Percentiles rank a stretch among this genome's conserved stretches.
phyloP scores from a whole-genome alignment of 2,329 filamentous ascomycete genomes.

The Botrytis fragariae region DNA sequence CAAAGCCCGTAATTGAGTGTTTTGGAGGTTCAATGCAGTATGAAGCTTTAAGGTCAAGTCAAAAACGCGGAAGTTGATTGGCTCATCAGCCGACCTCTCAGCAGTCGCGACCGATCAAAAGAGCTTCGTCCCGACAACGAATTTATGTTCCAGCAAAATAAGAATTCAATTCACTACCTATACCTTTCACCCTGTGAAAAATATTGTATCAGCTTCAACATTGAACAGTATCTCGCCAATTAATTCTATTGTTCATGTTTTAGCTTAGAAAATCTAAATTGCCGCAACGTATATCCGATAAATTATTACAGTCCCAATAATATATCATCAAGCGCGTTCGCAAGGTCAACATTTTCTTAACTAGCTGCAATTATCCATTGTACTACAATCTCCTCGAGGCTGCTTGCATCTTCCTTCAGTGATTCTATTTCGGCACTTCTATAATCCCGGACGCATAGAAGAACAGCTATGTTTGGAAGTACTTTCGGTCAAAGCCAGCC shows the following conservation, averaged over 20 bases:
- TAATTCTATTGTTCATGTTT: not conserved
- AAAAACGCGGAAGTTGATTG: constrained; percentile 32
- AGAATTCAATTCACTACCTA: not conserved
- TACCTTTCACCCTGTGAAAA: constrained; percentile 4
- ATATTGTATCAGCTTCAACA: not conserved
- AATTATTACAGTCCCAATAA: not conserved
- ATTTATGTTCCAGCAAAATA: constrained; percentile 12
- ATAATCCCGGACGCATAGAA: not conserved
- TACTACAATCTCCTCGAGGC: not conserved
- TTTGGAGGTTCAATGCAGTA: constrained; percentile 26
- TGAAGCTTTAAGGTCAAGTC: constrained; percentile 37
- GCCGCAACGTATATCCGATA: not conserved
- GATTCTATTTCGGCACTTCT: not conserved
- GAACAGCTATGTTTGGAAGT: constrained; percentile 30
- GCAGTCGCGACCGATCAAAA: constrained; percentile 20
- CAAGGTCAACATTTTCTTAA: constrained; percentile 3
- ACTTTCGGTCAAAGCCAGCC: constrained; percentile 30
- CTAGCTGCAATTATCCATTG: constrained; percentile 13
- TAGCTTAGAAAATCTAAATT: not conserved
- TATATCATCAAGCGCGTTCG: constrained; percentile 18
- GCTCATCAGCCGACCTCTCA: constrained; percentile 26
- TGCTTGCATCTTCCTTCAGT: not conserved
- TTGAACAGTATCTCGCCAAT: not conserved
- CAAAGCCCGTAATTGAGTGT: constrained; percentile 40
- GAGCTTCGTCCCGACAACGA: constrained; percentile 26